Base-by-base conservation (phyloP, 2,329 filamentous ascomycete species). In the Rasamsonia emersonii region DNA sequence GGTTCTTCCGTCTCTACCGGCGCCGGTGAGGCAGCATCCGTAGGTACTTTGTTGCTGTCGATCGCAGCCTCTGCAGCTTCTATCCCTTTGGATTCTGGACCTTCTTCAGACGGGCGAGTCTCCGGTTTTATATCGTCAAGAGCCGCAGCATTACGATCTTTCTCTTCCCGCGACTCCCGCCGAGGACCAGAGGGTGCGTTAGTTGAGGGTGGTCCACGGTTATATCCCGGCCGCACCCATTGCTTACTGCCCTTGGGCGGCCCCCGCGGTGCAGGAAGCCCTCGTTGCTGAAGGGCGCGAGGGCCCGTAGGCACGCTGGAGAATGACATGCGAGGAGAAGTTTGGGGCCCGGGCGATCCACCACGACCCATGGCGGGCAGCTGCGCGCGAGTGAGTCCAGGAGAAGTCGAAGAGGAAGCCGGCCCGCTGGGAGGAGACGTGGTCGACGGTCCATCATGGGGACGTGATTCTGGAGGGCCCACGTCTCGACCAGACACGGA, bases 251-350 rank as follows among this genome's bases (percentile, higher is more conserved):
- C 41, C 34, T 62, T 63, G 3, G 51, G 41, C 11, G 47, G 42
- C 5, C 49, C 49, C 17, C 57, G 48, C 8, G 54, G 49, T 9
- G 45, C 45, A 20, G 50, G 38, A 5, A 47, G 44, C 8, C 8
- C 8, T 28, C 54, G 51, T 36, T 56, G 53, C 27, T 59, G 51
- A n/a, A 56, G 47, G 5, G 59, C 59, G 30, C 61, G 58, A 19
- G 61, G 60, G 3, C 58, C 61, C 6, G 59, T 64, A 9, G 61
- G 61, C 13, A 63, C 56, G 19, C 42, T 56, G 7, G 55, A 49
- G 16, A 52, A 40, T 28, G 51, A 46, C 44, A 56, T 52, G 9
- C 48, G 49, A 13, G 60, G 59, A 3, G 60, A 62, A 4, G 56
- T 60, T 8, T 51, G 51, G 2, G 51, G 42, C 33, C 50, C 46